Conservation (phyloP, 495 filamentous ascomycete genomes). For the Talaromyces nanjingensis region DNA sequence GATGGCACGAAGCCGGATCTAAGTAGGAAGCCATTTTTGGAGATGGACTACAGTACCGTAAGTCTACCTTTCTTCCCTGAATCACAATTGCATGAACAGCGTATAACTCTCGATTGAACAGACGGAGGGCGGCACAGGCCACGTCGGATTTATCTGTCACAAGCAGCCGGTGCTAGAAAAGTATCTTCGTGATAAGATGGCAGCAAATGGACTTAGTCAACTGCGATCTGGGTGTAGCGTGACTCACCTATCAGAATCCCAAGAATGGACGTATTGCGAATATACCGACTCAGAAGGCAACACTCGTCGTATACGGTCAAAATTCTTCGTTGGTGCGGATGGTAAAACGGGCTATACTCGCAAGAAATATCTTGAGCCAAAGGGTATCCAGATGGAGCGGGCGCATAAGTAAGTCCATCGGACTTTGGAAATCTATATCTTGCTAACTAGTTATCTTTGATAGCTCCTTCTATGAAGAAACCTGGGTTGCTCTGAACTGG, state of each 20-base stretch:
- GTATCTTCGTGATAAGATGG: conserved; percentile 18
- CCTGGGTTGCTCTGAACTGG: conserved; percentile 48
- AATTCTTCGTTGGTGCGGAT: conserved; percentile 44
- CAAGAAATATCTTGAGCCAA: conserved; percentile 42
- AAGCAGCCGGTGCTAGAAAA: conserved; percentile 23
- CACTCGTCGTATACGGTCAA: conserved; percentile 17
- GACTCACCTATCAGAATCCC: conserved; percentile 19
- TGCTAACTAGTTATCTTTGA: background rate
- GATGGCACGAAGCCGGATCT: conserved; percentile 16
- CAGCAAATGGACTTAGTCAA: conserved; percentile 20
- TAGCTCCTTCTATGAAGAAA: conserved; percentile 39
- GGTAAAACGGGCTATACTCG: conserved; percentile 43
- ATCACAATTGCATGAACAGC: background rate
- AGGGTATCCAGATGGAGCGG: conserved; percentile 33
- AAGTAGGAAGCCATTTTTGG: conserved; percentile 17
- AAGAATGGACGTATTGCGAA: conserved; percentile 22
- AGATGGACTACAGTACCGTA: conserved; percentile 25
- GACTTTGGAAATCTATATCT: too few relatives aligned
- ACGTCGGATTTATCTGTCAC: conserved; percentile 30
- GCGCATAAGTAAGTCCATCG: conserved; percentile 18
- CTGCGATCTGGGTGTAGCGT: conserved; percentile 29
- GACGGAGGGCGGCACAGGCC: conserved; percentile 27
- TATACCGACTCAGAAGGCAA: conserved; percentile 27
- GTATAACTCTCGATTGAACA: conserved; percentile 7
- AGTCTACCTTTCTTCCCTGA: background rate